Percentiles rank a stretch among this genome's conserved stretches.
Conservation (phyloP, 2,329 filamentous ascomycete species). For the Ilyonectria mors-panacis region DNA sequence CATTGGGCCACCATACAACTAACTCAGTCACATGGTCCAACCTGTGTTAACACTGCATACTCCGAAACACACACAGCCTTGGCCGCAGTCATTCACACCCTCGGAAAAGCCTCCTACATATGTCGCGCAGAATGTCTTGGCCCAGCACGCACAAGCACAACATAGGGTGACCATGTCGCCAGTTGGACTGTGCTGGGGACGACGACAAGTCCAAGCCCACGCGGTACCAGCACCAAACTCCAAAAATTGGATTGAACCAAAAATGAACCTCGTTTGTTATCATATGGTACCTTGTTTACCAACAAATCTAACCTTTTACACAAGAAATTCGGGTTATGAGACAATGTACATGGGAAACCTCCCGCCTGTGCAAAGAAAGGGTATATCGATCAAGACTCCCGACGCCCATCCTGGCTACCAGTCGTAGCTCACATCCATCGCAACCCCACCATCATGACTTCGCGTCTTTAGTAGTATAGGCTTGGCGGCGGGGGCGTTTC, state of each 20-base stretch:
- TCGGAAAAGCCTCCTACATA: constrained; percentile 7
- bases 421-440: constrained; percentile 19
- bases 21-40: constrained; percentile 3
- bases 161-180: not conserved
- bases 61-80: constrained; percentile 14
- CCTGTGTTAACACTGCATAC: not conserved
- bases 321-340: constrained; percentile 19
- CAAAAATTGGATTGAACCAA: not conserved
- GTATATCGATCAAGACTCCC: constrained; percentile 35
- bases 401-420: constrained; percentile 26
- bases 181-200: not conserved
- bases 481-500: constrained; percentile 44
- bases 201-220: not conserved
- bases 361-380: constrained; percentile 25
- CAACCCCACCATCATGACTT: constrained; percentile 12
- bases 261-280: not conserved
- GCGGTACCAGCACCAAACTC: not conserved
- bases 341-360: constrained; percentile 21
- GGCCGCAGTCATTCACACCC: not conserved
- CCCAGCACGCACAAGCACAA: not conserved
- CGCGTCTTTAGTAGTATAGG: constrained; percentile 27
- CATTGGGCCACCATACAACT: constrained; percentile 10
- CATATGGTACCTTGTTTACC: constrained; percentile 5
- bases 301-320: constrained; percentile 15
- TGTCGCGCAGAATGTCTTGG: constrained; percentile 7